Evolutionary conservation across 2,329 filamentous ascomycete genomes (phyloP).

Genomic region (Amauroascus niger): DNA sequence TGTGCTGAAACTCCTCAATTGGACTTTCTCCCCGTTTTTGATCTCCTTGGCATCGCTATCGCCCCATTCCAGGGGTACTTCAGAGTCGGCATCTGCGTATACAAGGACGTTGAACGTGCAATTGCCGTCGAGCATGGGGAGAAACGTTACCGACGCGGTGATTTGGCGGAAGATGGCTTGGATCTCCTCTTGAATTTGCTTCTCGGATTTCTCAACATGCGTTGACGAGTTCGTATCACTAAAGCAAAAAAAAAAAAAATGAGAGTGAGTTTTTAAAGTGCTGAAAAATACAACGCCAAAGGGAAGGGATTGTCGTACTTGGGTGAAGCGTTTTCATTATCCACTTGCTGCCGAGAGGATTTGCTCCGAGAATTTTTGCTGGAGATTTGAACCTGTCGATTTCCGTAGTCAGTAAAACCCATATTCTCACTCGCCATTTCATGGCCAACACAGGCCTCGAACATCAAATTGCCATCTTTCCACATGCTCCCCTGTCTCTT

Average conservation of each 20-base stretch:
- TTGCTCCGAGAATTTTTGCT: conserved; percentile 43
- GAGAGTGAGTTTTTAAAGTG: not conserved
- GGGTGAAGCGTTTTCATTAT: conserved; percentile 48
- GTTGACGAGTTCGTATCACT: conserved; percentile 14
- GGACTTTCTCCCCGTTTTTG: conserved; percentile 83
- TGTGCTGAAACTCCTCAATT: conserved; percentile 91
- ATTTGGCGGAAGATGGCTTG: conserved; percentile 96
- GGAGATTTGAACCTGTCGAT: conserved; percentile 46
- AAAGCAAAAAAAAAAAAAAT: not conserved
- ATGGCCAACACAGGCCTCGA: conserved; percentile 15
- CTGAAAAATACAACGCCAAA: not conserved
- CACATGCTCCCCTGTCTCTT: conserved; percentile 91
- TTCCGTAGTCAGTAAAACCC: not conserved
- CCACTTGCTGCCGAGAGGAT: conserved; percentile 38
- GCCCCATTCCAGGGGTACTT: conserved; percentile 96
- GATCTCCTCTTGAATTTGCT: conserved; percentile 91
- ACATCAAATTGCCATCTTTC: conserved; percentile 99
- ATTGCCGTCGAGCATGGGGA: conserved; percentile 85
- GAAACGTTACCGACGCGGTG: conserved; percentile 91
- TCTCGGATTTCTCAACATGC: conserved; percentile 66
- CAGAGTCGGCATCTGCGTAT: conserved; percentile 91
- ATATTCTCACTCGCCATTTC: not conserved
- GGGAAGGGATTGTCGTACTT: conserved; percentile 35
- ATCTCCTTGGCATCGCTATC: conserved; percentile 98
- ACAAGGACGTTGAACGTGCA: conserved; percentile 99